Conservation (phyloP, 169 alveolate species). For the Eimeria acervulina region DNA sequence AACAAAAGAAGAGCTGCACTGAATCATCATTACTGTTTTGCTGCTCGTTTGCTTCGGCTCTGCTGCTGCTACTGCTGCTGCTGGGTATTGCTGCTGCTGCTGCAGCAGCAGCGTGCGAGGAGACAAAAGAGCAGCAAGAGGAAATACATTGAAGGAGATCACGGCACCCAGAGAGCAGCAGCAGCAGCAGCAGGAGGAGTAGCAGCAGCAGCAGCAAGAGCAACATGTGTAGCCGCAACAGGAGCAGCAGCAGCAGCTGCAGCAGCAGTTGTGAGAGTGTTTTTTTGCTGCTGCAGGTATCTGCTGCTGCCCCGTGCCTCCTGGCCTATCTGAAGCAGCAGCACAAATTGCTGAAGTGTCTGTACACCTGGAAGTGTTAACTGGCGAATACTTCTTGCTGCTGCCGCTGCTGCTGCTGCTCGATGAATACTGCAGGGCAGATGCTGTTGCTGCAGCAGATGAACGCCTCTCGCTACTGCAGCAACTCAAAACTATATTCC, state of each 20-base stretch:
- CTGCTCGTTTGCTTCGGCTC: background rate
- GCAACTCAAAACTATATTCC: constrained; percentile 13
- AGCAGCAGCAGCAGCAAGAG: no score
- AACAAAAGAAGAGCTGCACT: no score
- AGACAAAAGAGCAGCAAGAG: no score
- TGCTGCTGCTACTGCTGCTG: background rate
- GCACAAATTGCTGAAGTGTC: constrained; percentile 6
- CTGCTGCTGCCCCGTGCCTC: background rate
- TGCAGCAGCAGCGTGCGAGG: no score
- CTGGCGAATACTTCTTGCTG: background rate
- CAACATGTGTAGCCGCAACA: background rate
- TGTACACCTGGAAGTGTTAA: constrained; percentile 16
- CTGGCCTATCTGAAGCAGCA: background rate
- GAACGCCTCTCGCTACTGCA: background rate
- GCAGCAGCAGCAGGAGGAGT: no score
- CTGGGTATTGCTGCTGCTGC: no score
- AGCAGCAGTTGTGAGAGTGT: no score
- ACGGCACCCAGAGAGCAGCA: no score
- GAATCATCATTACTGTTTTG: background rate
- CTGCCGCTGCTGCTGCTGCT: constrained; percentile 54
- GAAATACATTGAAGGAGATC: no score
- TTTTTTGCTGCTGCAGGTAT: background rate
- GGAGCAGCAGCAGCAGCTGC: background rate
- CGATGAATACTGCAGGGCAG: background rate
- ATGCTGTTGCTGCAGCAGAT: constrained; percentile 22